Percentiles rank a stretch among this genome's conserved stretches.
phyloP scores from a whole-genome alignment of 306 rosid species.

The Acacia crassicarpa region DNA sequence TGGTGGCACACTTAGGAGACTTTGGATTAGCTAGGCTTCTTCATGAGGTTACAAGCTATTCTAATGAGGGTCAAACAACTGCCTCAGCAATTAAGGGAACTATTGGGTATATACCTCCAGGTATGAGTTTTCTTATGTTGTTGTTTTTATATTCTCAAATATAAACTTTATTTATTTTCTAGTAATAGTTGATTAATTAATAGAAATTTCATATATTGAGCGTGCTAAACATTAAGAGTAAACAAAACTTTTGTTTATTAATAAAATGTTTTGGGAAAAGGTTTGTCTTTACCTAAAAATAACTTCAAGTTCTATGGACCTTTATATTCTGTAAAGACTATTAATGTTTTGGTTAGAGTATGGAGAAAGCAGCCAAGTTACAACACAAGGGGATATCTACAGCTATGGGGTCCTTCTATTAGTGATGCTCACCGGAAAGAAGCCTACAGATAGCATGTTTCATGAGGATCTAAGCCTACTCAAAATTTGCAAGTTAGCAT shows the following conservation, averaged over 20 bases:
- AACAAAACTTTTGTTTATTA: too few relatives aligned
- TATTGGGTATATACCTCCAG: not conserved
- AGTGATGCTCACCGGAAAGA: not conserved
- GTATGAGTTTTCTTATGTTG: not conserved
- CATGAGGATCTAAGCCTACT: not conserved
- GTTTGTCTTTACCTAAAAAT: too few relatives aligned
- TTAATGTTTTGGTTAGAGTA: not conserved
- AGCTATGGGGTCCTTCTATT: too few relatives aligned
- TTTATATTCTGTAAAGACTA: not conserved
- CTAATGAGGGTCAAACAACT: not conserved
- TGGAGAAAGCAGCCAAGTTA: not conserved
- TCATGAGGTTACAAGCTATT: not conserved
- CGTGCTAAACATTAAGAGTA: too few relatives aligned
- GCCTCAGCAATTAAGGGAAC: not conserved
- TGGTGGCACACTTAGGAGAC: not conserved
- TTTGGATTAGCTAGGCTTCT: not conserved
- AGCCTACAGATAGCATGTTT: not conserved
- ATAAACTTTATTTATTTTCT: too few relatives aligned
- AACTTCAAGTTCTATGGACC: too few relatives aligned
- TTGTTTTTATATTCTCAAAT: not conserved
- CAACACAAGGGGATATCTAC: not conserved
- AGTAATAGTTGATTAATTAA: too few relatives aligned
- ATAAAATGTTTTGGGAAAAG: too few relatives aligned
- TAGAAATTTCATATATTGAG: too few relatives aligned
- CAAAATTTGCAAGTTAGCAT: not conserved